Percentiles rank a stretch among this genome's conserved stretches.
Evolutionary conservation across 306 rosid genomes (phyloP).

Genomic region (Arachis hypogaea): DNA sequence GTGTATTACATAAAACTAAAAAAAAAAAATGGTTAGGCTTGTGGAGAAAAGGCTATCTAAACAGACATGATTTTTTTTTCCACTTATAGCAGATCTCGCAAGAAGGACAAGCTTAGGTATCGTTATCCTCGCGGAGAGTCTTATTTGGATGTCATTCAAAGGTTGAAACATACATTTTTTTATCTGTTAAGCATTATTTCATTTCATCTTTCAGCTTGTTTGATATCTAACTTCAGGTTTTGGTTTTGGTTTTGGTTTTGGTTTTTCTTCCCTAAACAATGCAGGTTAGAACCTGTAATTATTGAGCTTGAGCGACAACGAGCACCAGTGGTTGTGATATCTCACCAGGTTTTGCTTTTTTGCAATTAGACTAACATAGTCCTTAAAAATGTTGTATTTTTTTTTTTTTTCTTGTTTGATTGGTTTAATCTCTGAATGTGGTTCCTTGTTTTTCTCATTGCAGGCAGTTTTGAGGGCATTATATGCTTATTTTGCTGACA

Average conservation of each 20-base stretch:
- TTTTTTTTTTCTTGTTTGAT: neutral
- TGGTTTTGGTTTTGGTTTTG: no score
- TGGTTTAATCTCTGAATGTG: constrained; percentile 32
- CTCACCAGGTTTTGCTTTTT: constrained; percentile 76
- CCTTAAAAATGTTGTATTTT: constrained; percentile 3
- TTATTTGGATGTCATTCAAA: constrained; percentile 95
- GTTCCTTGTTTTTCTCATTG: constrained; percentile 29
- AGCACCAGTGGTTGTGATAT: constrained; percentile 96
- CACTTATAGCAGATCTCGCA: constrained; percentile 67
- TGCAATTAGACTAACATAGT: constrained; percentile 18
- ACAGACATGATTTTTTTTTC: constrained; percentile 12
- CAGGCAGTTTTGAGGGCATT: constrained; percentile 99
- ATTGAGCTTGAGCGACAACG: constrained; percentile 98
- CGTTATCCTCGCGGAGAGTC: constrained; percentile 99
- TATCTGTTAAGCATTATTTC: constrained; percentile 15
- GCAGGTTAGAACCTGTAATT: constrained; percentile 98
- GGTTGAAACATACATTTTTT: constrained; percentile 48
- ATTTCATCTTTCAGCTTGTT: constrained; percentile 24
- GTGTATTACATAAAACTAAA: constrained; percentile 11
- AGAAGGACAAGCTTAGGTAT: constrained; percentile 94
- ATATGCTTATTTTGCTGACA: constrained; percentile 96
- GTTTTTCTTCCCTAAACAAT: neutral
- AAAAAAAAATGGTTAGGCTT: neutral
- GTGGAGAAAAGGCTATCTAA: constrained; percentile 17
- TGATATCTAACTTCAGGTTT: constrained; percentile 25